Conservation (phyloP, 805 yeast species). For the Ogataea parapolymorpha region DNA sequence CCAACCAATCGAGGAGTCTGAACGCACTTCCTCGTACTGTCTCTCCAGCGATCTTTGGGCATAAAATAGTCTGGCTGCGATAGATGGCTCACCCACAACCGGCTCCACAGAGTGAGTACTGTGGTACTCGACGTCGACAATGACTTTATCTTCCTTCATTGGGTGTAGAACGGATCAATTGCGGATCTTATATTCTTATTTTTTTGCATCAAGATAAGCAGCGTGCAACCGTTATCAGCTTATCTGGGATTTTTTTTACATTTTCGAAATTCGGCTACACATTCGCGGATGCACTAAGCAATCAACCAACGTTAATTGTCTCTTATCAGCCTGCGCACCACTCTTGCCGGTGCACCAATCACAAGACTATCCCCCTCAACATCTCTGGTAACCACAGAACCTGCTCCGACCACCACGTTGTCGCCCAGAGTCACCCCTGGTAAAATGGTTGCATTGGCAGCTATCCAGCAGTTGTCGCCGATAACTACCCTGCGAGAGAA, state of each 20-base stretch:
- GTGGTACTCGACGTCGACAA: neutral
- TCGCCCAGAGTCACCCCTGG: constrained; percentile 70
- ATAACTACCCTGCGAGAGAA: constrained; percentile 54
- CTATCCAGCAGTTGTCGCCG: constrained; percentile 69
- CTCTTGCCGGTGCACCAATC: constrained; percentile 53
- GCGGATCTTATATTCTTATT: neutral
- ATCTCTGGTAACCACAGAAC: too few relatives aligned
- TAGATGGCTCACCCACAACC: constrained; percentile 3
- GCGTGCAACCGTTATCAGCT: neutral
- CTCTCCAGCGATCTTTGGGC: constrained; percentile 22
- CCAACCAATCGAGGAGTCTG: constrained; percentile 2
- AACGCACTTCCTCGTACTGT: constrained; percentile 16
- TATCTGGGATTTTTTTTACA: neutral
- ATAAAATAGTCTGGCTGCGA: constrained; percentile 20
- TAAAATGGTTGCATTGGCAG: constrained; percentile 49
- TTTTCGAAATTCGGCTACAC: neutral
- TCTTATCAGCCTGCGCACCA: neutral
- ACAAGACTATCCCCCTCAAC: constrained; percentile 53
- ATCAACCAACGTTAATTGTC: too few relatives aligned
- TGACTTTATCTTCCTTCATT: neutral
- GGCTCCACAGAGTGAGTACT: neutral
- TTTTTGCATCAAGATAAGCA: neutral
- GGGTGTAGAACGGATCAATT: too few relatives aligned
- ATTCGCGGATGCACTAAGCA: too few relatives aligned
- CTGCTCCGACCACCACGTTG: constrained; percentile 55